Evolutionary conservation across 257 asterid species (phyloP).

Genomic region (Coffea canephora): DNA sequence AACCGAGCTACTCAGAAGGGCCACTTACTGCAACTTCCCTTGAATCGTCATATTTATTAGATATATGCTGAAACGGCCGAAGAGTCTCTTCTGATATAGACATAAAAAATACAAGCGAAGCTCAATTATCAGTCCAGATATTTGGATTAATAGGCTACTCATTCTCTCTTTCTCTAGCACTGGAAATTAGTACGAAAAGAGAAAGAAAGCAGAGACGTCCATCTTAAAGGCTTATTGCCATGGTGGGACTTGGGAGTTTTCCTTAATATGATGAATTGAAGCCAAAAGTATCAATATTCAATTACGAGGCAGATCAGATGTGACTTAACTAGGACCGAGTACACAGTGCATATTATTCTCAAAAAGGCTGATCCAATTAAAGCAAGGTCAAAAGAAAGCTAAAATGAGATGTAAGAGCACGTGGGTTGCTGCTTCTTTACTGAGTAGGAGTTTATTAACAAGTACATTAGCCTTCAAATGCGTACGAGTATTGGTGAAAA

Average conservation of each 20-base stretch:
- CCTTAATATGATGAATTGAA: slow-evolving; percentile 8
- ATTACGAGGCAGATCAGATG: slow-evolving; percentile 21
- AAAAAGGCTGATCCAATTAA: slow-evolving; percentile 18
- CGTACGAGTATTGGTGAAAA: background rate
- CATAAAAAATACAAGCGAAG: too few relatives aligned
- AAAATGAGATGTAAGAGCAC: slow-evolving; percentile 36
- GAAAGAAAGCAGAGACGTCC: background rate
- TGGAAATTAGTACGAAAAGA: too few relatives aligned
- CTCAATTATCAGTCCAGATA: background rate
- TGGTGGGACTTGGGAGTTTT: background rate
- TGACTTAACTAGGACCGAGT: slow-evolving; percentile 27
- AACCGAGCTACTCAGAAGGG: too few relatives aligned
- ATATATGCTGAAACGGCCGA: too few relatives aligned
- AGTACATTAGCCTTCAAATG: background rate
- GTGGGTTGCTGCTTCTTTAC: slow-evolving; percentile 32
- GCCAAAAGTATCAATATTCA: slow-evolving; percentile 19
- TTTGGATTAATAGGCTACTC: too few relatives aligned
- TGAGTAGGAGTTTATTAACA: slow-evolving; percentile 3
- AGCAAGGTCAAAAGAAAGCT: slow-evolving; percentile 22
- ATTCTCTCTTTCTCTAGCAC: too few relatives aligned
- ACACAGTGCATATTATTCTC: slow-evolving; percentile 1
- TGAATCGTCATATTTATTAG: background rate
- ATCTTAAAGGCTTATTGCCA: background rate
- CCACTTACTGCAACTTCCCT: background rate
- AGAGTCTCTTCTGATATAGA: too few relatives aligned